phyloP scores from a whole-genome alignment of 805 yeast genomes.

The Kregervanrija delftensis region DNA sequence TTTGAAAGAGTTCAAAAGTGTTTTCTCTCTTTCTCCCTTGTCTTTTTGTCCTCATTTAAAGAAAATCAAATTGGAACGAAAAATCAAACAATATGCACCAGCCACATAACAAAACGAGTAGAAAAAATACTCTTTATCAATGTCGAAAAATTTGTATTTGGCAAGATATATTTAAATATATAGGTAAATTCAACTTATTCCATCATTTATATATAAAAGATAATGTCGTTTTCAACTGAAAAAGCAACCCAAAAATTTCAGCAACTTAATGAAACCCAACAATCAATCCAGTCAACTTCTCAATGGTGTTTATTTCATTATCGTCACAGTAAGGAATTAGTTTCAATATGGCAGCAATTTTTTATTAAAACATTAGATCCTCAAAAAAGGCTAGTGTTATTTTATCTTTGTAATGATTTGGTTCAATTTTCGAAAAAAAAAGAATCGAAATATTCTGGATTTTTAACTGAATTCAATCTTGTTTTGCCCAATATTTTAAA shows the following conservation, averaged over 20 bases:
- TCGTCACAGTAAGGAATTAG: slow-evolving; percentile 47
- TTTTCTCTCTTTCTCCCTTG: not conserved
- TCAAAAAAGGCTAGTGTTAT: slow-evolving; percentile 29
- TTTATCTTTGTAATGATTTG: slow-evolving; percentile 75
- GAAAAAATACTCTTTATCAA: too few species aligned
- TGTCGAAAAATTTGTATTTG: too few species aligned
- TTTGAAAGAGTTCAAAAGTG: not conserved
- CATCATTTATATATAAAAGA: not conserved
- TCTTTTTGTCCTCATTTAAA: not conserved
- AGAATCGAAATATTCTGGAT: slow-evolving; percentile 41
- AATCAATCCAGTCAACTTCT: slow-evolving; percentile 64
- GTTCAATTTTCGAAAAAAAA: slow-evolving; percentile 71
- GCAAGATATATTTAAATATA: too few species aligned
- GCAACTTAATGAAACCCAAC: slow-evolving; percentile 53
- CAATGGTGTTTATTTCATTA: slow-evolving; percentile 69
- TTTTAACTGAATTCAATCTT: slow-evolving; percentile 48
- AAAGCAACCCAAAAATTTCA: slow-evolving; percentile 41
- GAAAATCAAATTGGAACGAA: too few species aligned
- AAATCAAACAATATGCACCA: too few species aligned
- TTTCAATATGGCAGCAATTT: slow-evolving; percentile 9
- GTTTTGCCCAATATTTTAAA: slow-evolving; percentile 38
- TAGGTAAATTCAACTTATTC: too few species aligned
- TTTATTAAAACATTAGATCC: slow-evolving; percentile 28
- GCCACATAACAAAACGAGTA: too few species aligned
- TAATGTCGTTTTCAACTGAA: slow-evolving; percentile 48